A percentile compares a stretch with the other conserved stretches of the same genome.
These are phyloP conservation scores for Cochlearia excelsa DNA, from an alignment of 345 rosid species.

Conservation along the genomic window DNA sequence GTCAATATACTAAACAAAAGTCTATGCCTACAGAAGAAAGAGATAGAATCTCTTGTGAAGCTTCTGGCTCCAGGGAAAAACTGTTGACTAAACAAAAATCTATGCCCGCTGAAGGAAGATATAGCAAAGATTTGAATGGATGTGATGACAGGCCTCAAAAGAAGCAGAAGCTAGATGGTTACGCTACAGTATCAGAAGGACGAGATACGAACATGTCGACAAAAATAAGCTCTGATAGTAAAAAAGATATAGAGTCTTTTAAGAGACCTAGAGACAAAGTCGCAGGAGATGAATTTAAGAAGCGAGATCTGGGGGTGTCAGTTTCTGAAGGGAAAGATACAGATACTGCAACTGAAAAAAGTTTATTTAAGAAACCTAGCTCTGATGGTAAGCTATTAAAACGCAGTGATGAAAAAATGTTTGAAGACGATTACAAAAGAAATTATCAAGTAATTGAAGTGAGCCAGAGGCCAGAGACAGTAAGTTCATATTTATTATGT, in stretches of 20 bases:
- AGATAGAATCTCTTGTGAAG: constrained; percentile 16
- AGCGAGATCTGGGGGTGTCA: constrained; percentile 21
- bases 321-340: constrained; percentile 26
- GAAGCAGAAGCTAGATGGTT: constrained; percentile 47
- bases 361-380: constrained; percentile 34
- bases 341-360: constrained; percentile 33
- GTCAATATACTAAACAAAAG: constrained; percentile 24
- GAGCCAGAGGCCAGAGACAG: constrained; percentile 46
- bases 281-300: constrained; percentile 20
- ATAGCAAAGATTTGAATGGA: constrained; percentile 32
- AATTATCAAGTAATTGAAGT: constrained; percentile 41
- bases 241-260: constrained; percentile 2
- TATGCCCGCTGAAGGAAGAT: constrained; percentile 30
- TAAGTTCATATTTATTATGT: constrained; percentile 45
- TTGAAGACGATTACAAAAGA: constrained; percentile 32
- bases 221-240: constrained; percentile 23
- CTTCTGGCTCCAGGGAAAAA: constrained; percentile 25
- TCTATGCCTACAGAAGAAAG: constrained; percentile 25
- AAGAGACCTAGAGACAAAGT: constrained; percentile 30
- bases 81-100: constrained; percentile 31
- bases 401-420: constrained; percentile 35
- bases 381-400: constrained; percentile 37
- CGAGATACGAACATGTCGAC: constrained; percentile 33
- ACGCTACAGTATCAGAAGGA: constrained; percentile 29
- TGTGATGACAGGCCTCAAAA: constrained; percentile 47